phyloP scores from a whole-genome alignment of 202 grass and related monocot genomes.

The Setaria viridis region DNA sequence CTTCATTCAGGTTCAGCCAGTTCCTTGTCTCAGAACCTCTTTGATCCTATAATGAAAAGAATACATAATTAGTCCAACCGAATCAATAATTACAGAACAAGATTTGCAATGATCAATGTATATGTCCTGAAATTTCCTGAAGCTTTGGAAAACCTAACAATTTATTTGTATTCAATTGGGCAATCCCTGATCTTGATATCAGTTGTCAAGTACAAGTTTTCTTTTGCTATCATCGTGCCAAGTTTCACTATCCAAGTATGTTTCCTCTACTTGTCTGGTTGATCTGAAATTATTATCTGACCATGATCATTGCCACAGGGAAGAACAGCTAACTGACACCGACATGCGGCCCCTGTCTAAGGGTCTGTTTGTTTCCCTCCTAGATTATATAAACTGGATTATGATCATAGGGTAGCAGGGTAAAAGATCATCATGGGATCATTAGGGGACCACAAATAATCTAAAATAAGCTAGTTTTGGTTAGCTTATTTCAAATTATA shows the following conservation, averaged over 20 bases:
- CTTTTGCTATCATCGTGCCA: not conserved
- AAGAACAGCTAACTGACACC: not conserved
- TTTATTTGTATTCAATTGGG: not conserved
- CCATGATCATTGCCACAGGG: not conserved
- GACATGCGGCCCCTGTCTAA: not conserved
- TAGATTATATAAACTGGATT: no score
- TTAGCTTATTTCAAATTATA: no score
- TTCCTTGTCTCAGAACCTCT: slow-evolving; percentile 4
- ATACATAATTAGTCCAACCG: not conserved
- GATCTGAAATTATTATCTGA: slow-evolving; percentile 17
- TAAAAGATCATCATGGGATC: no score
- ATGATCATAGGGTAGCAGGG: no score
- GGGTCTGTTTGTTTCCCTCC: not conserved
- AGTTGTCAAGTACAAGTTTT: not conserved
- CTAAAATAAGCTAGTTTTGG: no score
- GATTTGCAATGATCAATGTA: not conserved
- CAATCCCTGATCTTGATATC: not conserved
- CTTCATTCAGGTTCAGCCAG: slow-evolving; percentile 15
- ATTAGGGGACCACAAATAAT: no score
- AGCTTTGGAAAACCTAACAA: not conserved
- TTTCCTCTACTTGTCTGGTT: not conserved
- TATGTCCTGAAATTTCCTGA: not conserved
- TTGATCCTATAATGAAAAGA: slow-evolving; percentile 18
- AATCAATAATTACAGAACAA: not conserved
- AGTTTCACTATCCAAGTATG: not conserved